phyloP scores from a whole-genome alignment of 1,284 basidiomycete genomes.

The Ceratobasidium sp. region DNA sequence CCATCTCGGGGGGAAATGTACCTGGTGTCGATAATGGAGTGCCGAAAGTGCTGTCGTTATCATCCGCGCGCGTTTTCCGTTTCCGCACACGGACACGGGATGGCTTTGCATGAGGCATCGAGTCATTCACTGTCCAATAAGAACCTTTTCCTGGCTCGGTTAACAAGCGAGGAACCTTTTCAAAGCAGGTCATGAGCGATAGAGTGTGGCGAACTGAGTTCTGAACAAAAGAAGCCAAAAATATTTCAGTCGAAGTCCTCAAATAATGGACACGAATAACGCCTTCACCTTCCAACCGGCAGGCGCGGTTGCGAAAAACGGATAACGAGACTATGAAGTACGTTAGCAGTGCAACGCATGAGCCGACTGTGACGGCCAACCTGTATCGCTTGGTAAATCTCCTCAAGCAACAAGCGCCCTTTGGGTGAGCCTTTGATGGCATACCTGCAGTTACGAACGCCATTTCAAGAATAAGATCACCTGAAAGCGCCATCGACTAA shows the following conservation, averaged over 20 bases:
- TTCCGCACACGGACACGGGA: constrained; percentile 38
- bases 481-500: constrained; percentile 56
- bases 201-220: constrained; percentile 96
- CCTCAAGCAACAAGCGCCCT: constrained; percentile 80
- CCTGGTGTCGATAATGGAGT: constrained; percentile 18
- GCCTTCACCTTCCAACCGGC: constrained; percentile 83
- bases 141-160: constrained; percentile 89
- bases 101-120: constrained; percentile 42
- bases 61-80: constrained; percentile 32
- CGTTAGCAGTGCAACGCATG: neutral
- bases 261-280: neutral
- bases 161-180: constrained; percentile 87
- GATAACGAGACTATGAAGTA: constrained; percentile 60
- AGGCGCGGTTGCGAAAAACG: constrained; percentile 82
- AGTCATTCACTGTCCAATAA: constrained; percentile 86
- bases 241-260: neutral
- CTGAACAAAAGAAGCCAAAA: constrained; percentile 57
- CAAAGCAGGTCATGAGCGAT: constrained; percentile 92
- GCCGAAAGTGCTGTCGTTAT: neutral
- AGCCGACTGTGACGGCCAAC: neutral
- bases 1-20: constrained; percentile 1
- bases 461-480: neutral
- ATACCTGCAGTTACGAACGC: constrained; percentile 62
- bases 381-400: constrained; percentile 86
- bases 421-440: constrained; percentile 88